A percentile compares a stretch with the other conserved stretches of the same genome.
phyloP scores from a whole-genome alignment of 768 basidiomycete genomes.

The Boletus vermiculosoides region DNA sequence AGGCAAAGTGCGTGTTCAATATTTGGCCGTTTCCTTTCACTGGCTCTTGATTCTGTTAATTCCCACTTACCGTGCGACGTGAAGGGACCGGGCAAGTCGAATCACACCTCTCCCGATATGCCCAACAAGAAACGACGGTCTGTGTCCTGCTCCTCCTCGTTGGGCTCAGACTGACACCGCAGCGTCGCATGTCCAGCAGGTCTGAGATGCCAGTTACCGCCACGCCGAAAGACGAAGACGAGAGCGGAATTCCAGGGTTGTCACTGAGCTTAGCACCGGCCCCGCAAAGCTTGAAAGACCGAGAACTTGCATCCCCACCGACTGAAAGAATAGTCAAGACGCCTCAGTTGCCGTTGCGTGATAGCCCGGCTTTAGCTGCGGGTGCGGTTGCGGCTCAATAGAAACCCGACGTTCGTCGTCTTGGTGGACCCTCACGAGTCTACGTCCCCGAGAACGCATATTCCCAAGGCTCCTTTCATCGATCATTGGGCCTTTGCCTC shows the following conservation, averaged over 20 bases:
- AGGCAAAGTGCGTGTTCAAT: slow-evolving; percentile 45
- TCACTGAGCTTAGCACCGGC: slow-evolving; percentile 32
- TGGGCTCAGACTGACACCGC: slow-evolving; percentile 28
- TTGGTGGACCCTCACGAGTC: slow-evolving; percentile 5
- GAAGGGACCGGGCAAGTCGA: slow-evolving; percentile 63
- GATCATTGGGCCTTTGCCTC: slow-evolving; percentile 1
- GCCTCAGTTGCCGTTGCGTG: slow-evolving; percentile 59
- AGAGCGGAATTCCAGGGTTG: slow-evolving; percentile 36
- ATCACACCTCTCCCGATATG: slow-evolving; percentile 61
- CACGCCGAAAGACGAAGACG: slow-evolving; percentile 38
- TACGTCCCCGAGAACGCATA: slow-evolving; percentile 1
- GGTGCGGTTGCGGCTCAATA: slow-evolving; percentile 37
- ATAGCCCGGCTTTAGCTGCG: slow-evolving; percentile 56
- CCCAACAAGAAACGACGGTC: slow-evolving; percentile 85
- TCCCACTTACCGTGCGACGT: slow-evolving; percentile 32
- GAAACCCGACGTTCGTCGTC: slow-evolving; percentile 5
- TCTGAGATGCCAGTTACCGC: slow-evolving; percentile 36
- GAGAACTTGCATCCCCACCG: slow-evolving; percentile 42
- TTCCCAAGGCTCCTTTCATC: background rate
- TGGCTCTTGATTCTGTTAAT: slow-evolving; percentile 15
- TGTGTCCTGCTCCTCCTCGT: slow-evolving; percentile 36
- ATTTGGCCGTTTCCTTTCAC: slow-evolving; percentile 10
- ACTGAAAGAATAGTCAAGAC: slow-evolving; percentile 49
- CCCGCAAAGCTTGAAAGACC: slow-evolving; percentile 36
- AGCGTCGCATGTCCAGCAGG: slow-evolving; percentile 38